phyloP scores from a whole-genome alignment of 495 filamentous ascomycete species.

The Aspergillus campestris region DNA sequence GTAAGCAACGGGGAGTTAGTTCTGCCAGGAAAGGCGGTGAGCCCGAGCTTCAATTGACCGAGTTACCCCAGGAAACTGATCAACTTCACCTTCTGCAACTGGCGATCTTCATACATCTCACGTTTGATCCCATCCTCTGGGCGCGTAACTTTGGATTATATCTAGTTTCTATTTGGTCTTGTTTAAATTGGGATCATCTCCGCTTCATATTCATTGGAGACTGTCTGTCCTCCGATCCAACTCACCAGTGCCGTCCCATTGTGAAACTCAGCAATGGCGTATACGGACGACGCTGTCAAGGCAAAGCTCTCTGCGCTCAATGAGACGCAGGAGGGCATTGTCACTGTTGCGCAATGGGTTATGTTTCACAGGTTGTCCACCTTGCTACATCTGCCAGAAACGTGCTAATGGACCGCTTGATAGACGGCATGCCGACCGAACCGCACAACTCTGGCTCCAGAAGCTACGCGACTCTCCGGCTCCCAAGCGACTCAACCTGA shows the following conservation, averaged over 20 bases:
- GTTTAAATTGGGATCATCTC: no score
- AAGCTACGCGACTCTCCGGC: constrained; percentile 75
- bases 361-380: constrained; percentile 86
- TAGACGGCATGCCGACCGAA: constrained; percentile 84
- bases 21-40: constrained; percentile 31
- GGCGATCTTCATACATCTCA: no score
- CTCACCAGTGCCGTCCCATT: no score
- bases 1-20: constrained; percentile 15
- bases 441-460: constrained; percentile 81
- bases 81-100: background rate
- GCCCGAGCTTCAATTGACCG: constrained; percentile 5
- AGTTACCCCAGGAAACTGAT: constrained; percentile 4
- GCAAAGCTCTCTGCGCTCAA: constrained; percentile 92
- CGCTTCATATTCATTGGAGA: constrained; percentile 1
- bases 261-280: constrained; percentile 56
- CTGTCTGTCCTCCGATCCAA: background rate
- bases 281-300: constrained; percentile 85
- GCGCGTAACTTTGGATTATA: no score
- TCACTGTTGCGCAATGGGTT: constrained; percentile 94
- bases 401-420: constrained; percentile 14
- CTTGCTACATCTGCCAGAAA: constrained; percentile 3
- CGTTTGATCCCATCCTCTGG: no score
- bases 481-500: constrained; percentile 77
- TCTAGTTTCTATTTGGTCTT: no score
- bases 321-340: constrained; percentile 93